Evolutionary conservation across 257 asterid species (phyloP).

Genomic region (Capsicum baccatum): DNA sequence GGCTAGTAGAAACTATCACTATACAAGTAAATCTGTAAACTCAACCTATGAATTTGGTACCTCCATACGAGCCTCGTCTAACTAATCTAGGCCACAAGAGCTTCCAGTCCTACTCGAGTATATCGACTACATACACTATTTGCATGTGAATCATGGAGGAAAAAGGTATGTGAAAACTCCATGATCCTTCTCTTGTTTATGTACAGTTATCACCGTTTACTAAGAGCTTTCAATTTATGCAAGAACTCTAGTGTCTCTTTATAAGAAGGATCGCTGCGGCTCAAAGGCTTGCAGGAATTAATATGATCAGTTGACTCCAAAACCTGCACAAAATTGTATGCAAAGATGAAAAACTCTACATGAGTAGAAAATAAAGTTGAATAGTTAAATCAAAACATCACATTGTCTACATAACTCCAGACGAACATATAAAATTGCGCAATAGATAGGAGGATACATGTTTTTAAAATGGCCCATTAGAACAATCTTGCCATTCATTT

Average conservation of each 20-base stretch:
- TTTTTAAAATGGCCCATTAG: neutral
- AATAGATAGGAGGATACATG: neutral
- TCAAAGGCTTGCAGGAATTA: conserved; percentile 94
- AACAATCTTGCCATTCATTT: conserved; percentile 2
- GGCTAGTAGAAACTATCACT: neutral
- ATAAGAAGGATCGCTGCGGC: conserved; percentile 85
- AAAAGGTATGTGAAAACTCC: neutral
- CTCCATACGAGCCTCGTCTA: neutral
- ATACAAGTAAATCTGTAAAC: conserved; percentile 17
- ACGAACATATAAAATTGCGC: neutral
- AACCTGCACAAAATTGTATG: conserved; percentile 55
- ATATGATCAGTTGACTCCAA: conserved; percentile 97
- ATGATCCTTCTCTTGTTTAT: conserved; percentile 21
- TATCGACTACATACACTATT: conserved; percentile 4
- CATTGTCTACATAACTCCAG: neutral
- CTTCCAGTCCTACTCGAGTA: conserved; percentile 22
- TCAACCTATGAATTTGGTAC: conserved; percentile 6
- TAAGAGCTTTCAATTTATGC: conserved; percentile 70
- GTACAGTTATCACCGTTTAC: conserved; percentile 37
- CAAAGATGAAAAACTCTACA: neutral
- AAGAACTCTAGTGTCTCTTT: conserved; percentile 80
- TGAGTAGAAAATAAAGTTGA: neutral
- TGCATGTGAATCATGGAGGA: conserved; percentile 19
- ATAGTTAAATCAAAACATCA: neutral
- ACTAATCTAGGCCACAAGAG: neutral